These are phyloP conservation scores for Aspergillus cejpii DNA, from an alignment of 2,329 filamentous ascomycete genomes.

Conservation along the genomic window DNA sequence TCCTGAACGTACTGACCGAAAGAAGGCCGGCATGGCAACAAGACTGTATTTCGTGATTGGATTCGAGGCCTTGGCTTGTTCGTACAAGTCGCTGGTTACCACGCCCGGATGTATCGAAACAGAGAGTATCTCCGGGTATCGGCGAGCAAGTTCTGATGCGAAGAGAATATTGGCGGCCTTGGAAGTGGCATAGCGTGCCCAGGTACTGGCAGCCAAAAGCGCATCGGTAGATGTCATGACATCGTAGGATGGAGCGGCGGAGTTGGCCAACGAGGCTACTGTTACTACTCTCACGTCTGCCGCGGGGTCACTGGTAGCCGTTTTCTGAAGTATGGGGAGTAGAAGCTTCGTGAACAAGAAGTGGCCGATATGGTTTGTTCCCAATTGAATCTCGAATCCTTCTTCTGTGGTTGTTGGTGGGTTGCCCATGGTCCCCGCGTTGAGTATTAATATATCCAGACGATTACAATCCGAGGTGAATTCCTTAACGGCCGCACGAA, in stretches of 20 bases:
- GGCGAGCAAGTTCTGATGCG: slow-evolving; percentile 42
- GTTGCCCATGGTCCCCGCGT: slow-evolving; percentile 44
- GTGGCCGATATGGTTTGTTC: slow-evolving; percentile 45
- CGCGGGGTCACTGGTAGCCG: slow-evolving; percentile 20
- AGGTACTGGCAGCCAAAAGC: slow-evolving; percentile 34
- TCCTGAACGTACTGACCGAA: slow-evolving; percentile 30
- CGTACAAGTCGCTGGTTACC: slow-evolving; percentile 39
- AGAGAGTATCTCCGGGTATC: slow-evolving; percentile 39
- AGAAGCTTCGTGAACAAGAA: slow-evolving; percentile 42
- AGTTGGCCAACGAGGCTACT: slow-evolving; percentile 34
- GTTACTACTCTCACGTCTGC: slow-evolving; percentile 35
- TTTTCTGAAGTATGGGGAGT: slow-evolving; percentile 37
- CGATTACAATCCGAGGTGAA: slow-evolving; percentile 39
- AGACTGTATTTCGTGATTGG: slow-evolving; percentile 20
- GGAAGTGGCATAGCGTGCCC: slow-evolving; percentile 46
- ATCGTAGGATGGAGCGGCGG: slow-evolving; percentile 31
- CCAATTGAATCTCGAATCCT: slow-evolving; percentile 42
- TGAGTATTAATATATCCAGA: slow-evolving; percentile 43
- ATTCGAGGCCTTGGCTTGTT: slow-evolving; percentile 24
- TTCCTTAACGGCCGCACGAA: slow-evolving; percentile 40
- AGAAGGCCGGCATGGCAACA: slow-evolving; percentile 20
- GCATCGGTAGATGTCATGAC: slow-evolving; percentile 34
- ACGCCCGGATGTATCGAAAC: slow-evolving; percentile 48
- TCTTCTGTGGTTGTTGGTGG: slow-evolving; percentile 34
- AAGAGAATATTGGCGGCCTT: slow-evolving; percentile 48